These are phyloP conservation scores for Bathelium albidoporum DNA, from an alignment of 495 filamentous ascomycete genomes.

Conservation along the genomic window DNA sequence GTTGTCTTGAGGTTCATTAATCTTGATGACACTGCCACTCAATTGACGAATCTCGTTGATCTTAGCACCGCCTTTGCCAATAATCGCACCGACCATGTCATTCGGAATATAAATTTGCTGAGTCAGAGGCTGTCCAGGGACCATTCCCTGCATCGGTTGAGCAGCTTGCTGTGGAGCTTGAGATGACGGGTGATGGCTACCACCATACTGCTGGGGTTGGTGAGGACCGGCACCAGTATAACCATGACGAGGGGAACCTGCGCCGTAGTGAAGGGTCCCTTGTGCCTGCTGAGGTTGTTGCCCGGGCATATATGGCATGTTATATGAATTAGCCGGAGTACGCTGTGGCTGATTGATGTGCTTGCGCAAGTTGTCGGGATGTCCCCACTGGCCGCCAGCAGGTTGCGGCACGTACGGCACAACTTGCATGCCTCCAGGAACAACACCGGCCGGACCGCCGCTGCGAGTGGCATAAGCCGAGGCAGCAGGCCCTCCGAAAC, in stretches of 20 bases:
- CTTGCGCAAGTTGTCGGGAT: slow-evolving; percentile 75
- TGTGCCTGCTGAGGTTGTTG: slow-evolving; percentile 55
- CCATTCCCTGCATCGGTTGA: slow-evolving; percentile 63
- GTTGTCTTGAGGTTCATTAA: slow-evolving; percentile 98
- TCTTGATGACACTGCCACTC: slow-evolving; percentile 97
- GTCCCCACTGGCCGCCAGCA: slow-evolving; percentile 81
- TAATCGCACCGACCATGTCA: slow-evolving; percentile 98
- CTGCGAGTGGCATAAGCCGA: slow-evolving; percentile 95
- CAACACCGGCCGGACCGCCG: slow-evolving; percentile 81
- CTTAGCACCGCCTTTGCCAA: slow-evolving; percentile 96
- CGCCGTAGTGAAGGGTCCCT: slow-evolving; percentile 62
- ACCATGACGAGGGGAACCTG: slow-evolving; percentile 52
- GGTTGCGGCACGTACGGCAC: slow-evolving; percentile 91
- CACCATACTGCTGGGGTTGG: slow-evolving; percentile 55
- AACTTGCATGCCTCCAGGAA: slow-evolving; percentile 95
- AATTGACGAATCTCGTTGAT: slow-evolving; percentile 98
- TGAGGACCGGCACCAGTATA: slow-evolving; percentile 71
- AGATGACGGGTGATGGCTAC: slow-evolving; percentile 38
- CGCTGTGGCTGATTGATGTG: slow-evolving; percentile 56
- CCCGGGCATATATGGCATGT: slow-evolving; percentile 54
- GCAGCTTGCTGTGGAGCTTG: slow-evolving; percentile 45
- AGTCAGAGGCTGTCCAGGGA: slow-evolving; percentile 80
- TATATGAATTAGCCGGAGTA: slow-evolving; percentile 31
- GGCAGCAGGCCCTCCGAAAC: slow-evolving; percentile 89
- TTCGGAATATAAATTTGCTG: slow-evolving; percentile 99